Evolutionary conservation across 2,329 filamentous ascomycete genomes (phyloP).

Genomic region (Claviceps capensis): DNA sequence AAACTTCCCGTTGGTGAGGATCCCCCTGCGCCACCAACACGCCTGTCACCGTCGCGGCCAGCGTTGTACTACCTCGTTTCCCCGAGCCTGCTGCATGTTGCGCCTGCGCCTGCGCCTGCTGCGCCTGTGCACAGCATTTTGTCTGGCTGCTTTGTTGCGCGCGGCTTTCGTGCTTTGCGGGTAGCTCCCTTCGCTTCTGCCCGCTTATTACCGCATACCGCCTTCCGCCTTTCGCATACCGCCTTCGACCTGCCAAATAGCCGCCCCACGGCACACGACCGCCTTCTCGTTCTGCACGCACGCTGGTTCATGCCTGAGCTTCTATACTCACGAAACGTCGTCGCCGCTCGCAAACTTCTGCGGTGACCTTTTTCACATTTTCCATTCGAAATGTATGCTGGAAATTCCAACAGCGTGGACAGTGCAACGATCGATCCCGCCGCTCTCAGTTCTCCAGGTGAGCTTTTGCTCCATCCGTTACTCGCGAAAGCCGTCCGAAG

Average conservation of each 20-base stretch:
- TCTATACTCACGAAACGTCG: constrained; percentile 45
- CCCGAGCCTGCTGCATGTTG: not conserved
- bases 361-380: constrained; percentile 13
- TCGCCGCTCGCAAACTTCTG: constrained; percentile 18
- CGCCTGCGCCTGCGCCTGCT: not conserved
- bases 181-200: not conserved
- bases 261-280: not conserved
- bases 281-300: constrained; percentile 3
- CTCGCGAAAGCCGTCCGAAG: not conserved
- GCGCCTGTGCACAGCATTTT: not conserved
- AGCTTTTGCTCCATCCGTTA: constrained; percentile 11
- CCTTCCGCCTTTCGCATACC: not conserved
- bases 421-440: constrained; percentile 86
- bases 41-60: not conserved
- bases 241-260: not conserved
- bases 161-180: not conserved
- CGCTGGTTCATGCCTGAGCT: constrained; percentile 24
- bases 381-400: constrained; percentile 23
- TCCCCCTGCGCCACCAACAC: not conserved
- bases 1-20: not conserved
- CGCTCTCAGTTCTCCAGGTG: constrained; percentile 69
- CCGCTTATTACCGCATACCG: not conserved
- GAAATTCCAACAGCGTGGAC: constrained; percentile 56
- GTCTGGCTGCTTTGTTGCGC: not conserved
- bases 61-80: not conserved